Conservation (phyloP, 1,284 basidiomycete genomes). For the Ganoderma multipileum region DNA sequence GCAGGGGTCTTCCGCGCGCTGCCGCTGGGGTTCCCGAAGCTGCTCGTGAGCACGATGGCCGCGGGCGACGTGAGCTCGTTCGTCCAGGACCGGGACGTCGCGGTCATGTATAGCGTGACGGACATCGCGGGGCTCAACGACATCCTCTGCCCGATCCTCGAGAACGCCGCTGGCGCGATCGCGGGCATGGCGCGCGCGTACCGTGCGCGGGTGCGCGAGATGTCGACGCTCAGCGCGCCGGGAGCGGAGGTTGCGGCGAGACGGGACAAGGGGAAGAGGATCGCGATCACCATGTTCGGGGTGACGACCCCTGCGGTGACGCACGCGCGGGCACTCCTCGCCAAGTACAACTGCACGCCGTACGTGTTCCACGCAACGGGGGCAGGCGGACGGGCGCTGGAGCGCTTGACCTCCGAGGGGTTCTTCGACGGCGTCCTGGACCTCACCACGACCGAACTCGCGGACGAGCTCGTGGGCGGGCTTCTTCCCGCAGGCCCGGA, state of each 20-base stretch:
- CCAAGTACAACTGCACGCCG: conserved; percentile 30
- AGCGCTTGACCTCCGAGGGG: conserved; percentile 25
- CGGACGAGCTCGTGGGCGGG: conserved; percentile 35
- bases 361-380: conserved; percentile 36
- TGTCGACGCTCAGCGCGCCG: not conserved
- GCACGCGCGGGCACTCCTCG: conserved; percentile 31
- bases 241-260: not conserved
- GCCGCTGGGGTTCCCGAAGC: conserved; percentile 35
- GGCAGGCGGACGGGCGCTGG: conserved; percentile 33
- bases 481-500: conserved; percentile 32
- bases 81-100: conserved; percentile 32
- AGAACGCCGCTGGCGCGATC: conserved; percentile 35
- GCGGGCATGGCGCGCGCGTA: conserved; percentile 35
- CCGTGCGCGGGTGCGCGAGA: conserved; percentile 10
- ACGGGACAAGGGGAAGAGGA: conserved; percentile 19
- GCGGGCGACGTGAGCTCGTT: conserved; percentile 33
- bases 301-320: conserved; percentile 37
- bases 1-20: conserved; percentile 32
- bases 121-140: conserved; percentile 38
- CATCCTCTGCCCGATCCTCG: conserved; percentile 34
- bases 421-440: conserved; percentile 36
- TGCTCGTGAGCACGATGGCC: conserved; percentile 36
- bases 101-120: conserved; percentile 35
- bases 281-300: conserved; percentile 37
- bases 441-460: conserved; percentile 36